Evolutionary conservation across 2,329 filamentous ascomycete species (phyloP), one percentile per base, ranked within the genome.

Genomic region (Purpureocillium lavendulum): DNA sequence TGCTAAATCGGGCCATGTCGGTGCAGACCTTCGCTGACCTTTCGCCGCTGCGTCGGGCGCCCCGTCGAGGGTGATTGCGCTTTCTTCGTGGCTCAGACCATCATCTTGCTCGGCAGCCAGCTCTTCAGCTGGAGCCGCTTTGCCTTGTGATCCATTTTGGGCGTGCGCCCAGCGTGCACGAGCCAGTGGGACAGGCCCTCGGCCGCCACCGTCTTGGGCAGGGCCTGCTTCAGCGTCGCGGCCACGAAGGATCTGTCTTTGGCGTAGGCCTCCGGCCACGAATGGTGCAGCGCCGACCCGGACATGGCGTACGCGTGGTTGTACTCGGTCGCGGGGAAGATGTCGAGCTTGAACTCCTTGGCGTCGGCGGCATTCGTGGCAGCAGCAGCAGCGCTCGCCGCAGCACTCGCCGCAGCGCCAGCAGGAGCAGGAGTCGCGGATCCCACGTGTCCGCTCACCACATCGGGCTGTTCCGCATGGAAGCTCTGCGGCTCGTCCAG

Each of bases 181-280:
- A 51, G 49, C 70, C 70, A 74, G 45, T 71, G 64, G 17, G 56
- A 57, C 26, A 73, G 52, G 4, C 65, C 69, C 7, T 55, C 54
- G 8, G 54, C 49, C 13, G 56, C 55, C 40, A 68, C 53, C 28
- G 52, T 60, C 7, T 51, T 44, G 1, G 69, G 70, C 17, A 72
- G 51, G 2, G 60, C 59, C 24, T 56, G 55, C 39, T 50, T 51
- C 34, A 74, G 54, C 3, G 60, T 60, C 14, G 55, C 52, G 8
- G 59, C 57, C 17, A 61, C 49, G 39, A 66, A 59, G 12, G 64
- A 61, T 40, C 45, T 44, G 30, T 62, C 46, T 24, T 53, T 49
- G 21, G 55, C 45, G 46, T 53, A 54, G 12, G 51, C 47, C 2
- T 49, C 40, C 2, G 68, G 65, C 70, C 70, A 74, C 4, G 59